Conservation (phyloP, 306 rosid species). For the Prunus padus region DNA sequence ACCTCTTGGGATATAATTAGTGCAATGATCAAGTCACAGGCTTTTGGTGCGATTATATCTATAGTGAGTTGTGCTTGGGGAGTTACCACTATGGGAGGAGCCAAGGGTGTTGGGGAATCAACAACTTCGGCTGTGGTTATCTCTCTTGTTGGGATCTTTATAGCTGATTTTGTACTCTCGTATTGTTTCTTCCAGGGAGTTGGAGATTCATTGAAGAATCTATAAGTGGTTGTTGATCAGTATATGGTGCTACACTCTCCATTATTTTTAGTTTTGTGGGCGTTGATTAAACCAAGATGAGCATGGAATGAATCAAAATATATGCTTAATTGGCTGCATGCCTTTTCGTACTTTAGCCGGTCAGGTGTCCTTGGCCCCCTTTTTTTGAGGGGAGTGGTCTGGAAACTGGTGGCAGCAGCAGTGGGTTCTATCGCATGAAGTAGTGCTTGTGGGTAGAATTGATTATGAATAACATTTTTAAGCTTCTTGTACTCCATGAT, state of each 20-base stretch:
- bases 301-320: constrained; percentile 1
- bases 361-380: no score
- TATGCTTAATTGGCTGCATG: not conserved
- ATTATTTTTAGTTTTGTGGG: constrained; percentile 1
- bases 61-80: constrained; percentile 97
- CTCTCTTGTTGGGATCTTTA: constrained; percentile 90
- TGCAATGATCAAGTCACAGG: constrained; percentile 91
- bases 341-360: not conserved
- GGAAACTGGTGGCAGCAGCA: constrained; percentile 3
- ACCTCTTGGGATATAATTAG: constrained; percentile 87
- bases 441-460: not conserved
- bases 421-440: not conserved
- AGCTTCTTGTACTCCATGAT: not conserved
- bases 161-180: constrained; percentile 89
- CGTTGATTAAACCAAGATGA: not conserved
- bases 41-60: constrained; percentile 86
- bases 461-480: not conserved
- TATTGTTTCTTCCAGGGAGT: constrained; percentile 88
- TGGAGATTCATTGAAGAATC: constrained; percentile 80
- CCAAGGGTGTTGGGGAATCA: constrained; percentile 95
- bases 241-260: constrained; percentile 14
- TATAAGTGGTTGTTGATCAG: constrained; percentile 37
- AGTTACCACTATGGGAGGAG: constrained; percentile 88
- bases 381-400: not conserved
- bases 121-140: constrained; percentile 95